phyloP scores from a whole-genome alignment of 768 basidiomycete genomes.

The Pleurotus citrinopileatus region DNA sequence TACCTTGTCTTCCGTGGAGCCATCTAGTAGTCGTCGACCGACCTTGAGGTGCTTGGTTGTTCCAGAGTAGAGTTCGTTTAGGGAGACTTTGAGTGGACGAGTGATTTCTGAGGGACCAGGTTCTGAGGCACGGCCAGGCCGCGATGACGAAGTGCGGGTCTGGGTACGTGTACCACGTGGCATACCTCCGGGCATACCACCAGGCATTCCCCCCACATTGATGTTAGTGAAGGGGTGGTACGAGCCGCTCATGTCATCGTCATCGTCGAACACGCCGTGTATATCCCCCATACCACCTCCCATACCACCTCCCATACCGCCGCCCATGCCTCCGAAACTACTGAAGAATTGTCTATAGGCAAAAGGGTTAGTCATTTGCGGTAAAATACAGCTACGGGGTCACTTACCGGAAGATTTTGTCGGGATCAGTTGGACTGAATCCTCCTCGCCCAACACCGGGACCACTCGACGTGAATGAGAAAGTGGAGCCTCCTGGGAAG shows the following conservation, averaged over 20 bases:
- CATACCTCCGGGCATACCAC: slow-evolving; percentile 59
- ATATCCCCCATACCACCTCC: slow-evolving; percentile 40
- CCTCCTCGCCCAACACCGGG: slow-evolving; percentile 48
- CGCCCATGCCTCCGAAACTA: slow-evolving; percentile 34
- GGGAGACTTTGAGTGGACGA: slow-evolving; percentile 78
- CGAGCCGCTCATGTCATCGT: slow-evolving; percentile 47
- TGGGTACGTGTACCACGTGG: slow-evolving; percentile 30
- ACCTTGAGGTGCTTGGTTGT: slow-evolving; percentile 87
- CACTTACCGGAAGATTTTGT: slow-evolving; percentile 86
- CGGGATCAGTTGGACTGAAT: slow-evolving; percentile 79
- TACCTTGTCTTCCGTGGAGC: slow-evolving; percentile 80
- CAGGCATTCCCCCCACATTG: slow-evolving; percentile 36
- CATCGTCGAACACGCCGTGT: slow-evolving; percentile 38
- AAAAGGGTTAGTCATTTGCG: slow-evolving; percentile 3
- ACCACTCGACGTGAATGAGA: slow-evolving; percentile 51
- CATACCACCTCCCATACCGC: slow-evolving; percentile 32
- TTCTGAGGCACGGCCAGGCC: slow-evolving; percentile 23
- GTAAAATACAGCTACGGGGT: background rate
- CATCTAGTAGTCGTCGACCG: slow-evolving; percentile 67
- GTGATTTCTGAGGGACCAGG: slow-evolving; percentile 59
- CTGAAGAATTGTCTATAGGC: slow-evolving; percentile 44
- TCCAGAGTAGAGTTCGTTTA: slow-evolving; percentile 86
- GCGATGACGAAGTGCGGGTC: slow-evolving; percentile 22
- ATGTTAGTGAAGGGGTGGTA: slow-evolving; percentile 21
- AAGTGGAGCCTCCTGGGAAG: slow-evolving; percentile 51